These are phyloP conservation scores for Magnaporthales sp. DNA, from an alignment of 2,329 filamentous ascomycete genomes.

Conservation along the genomic window DNA sequence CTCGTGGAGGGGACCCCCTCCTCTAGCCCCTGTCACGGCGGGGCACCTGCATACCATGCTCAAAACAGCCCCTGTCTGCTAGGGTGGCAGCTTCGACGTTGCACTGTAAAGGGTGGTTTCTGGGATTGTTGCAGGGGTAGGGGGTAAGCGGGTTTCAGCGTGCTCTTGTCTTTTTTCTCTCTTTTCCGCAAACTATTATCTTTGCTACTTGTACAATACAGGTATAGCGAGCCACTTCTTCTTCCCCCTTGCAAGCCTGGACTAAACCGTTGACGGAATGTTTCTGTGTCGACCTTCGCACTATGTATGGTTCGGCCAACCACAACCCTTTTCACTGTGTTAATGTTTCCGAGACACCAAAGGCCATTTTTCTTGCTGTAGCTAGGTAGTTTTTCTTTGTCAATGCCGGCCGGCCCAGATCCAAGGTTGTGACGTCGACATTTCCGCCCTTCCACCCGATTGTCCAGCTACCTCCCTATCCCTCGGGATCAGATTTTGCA, in stretches of 20 bases:
- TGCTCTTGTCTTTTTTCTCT: background rate
- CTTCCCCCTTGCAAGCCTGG: background rate
- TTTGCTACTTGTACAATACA: background rate
- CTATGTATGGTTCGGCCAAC: background rate
- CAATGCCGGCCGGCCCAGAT: background rate
- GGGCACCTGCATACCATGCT: background rate
- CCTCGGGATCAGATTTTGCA: background rate
- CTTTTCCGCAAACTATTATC: background rate
- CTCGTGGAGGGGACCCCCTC: background rate
- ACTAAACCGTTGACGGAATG: background rate
- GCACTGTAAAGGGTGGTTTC: background rate
- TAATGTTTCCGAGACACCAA: background rate
- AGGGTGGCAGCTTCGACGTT: background rate
- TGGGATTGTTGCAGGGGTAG: background rate
- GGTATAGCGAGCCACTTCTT: background rate
- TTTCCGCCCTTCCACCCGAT: background rate
- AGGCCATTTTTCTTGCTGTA: background rate
- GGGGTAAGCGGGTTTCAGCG: conserved; percentile 3
- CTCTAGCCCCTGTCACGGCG: background rate
- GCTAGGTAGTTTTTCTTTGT: background rate
- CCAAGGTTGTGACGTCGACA: background rate
- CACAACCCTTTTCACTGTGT: background rate
- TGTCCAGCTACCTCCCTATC: background rate
- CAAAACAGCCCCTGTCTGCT: conserved; percentile 1
- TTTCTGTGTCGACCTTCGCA: background rate